phyloP scores from a whole-genome alignment of 1,284 basidiomycete genomes.

The Laetiporus sulphureus region DNA sequence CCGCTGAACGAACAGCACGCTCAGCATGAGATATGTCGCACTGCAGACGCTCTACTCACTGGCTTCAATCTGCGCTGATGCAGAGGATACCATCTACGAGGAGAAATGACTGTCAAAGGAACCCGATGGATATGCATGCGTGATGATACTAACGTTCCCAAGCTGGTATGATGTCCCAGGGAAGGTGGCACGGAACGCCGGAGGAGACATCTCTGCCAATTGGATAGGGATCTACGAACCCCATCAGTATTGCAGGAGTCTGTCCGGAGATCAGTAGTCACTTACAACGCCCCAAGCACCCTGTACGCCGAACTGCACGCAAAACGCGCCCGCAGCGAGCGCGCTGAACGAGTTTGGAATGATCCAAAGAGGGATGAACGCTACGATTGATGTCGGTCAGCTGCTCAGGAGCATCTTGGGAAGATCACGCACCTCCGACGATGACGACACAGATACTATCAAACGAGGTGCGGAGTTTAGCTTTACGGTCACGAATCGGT shows the following conservation, averaged over 20 bases:
- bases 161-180: slow-evolving; percentile 89
- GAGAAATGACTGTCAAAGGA: not conserved
- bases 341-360: slow-evolving; percentile 60
- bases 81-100: slow-evolving; percentile 77
- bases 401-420: not conserved
- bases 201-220: slow-evolving; percentile 86
- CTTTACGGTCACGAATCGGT: too few species aligned
- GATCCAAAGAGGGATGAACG: slow-evolving; percentile 84
- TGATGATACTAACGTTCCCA: slow-evolving; percentile 45
- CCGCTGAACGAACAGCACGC: slow-evolving; percentile 34
- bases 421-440: slow-evolving; percentile 36
- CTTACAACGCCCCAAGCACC: slow-evolving; percentile 74
- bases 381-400: slow-evolving; percentile 6
- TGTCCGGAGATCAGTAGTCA: too few species aligned
- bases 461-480: slow-evolving; percentile 5
- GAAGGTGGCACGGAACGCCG: slow-evolving; percentile 92
- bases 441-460: slow-evolving; percentile 45
- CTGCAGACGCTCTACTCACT: slow-evolving; percentile 36
- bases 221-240: slow-evolving; percentile 73
- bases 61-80: slow-evolving; percentile 89
- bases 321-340: slow-evolving; percentile 78
- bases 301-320: slow-evolving; percentile 80
- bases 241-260: too few species aligned
- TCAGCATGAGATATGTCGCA: slow-evolving; percentile 3
- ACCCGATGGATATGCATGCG: not conserved